These are phyloP conservation scores for Paxillus ammoniavirescens DNA, from an alignment of 768 basidiomycete genomes.

Conservation along the genomic window DNA sequence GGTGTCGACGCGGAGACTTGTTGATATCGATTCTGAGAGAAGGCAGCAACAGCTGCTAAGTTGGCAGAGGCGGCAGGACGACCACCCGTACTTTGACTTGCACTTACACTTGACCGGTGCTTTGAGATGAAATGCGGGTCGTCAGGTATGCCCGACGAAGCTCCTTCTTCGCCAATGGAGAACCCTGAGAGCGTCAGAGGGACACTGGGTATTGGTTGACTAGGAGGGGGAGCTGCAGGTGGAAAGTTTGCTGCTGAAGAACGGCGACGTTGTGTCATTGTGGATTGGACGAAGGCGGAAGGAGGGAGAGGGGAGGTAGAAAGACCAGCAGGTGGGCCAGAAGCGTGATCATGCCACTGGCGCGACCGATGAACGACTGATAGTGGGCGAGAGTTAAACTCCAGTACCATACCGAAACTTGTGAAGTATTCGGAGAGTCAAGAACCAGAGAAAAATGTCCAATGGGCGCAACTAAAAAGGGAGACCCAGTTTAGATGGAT, in stretches of 20 bases:
- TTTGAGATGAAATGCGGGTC: conserved; percentile 28
- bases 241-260: conserved; percentile 64
- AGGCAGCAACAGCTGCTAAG: conserved; percentile 58
- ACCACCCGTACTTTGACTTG: conserved; percentile 26
- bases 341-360: conserved; percentile 33
- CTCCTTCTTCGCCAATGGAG: conserved; percentile 19
- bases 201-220: conserved; percentile 69
- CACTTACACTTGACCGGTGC: conserved; percentile 37
- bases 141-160: conserved; percentile 24
- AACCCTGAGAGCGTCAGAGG: conserved; percentile 36
- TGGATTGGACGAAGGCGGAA: conserved; percentile 31
- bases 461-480: neutral
- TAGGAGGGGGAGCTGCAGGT: conserved; percentile 71
- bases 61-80: conserved; percentile 46
- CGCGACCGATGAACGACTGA: conserved; percentile 29
- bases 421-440: neutral
- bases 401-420: conserved; percentile 26
- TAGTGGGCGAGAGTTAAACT: conserved; percentile 28
- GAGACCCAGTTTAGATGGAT: neutral
- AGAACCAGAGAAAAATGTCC: neutral
- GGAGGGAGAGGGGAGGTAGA: conserved; percentile 33
- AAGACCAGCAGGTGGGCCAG: conserved; percentile 19
- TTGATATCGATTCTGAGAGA: conserved; percentile 50
- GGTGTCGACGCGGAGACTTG: conserved; percentile 27
- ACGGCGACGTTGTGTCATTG: conserved; percentile 52